Base-by-base conservation (phyloP, 768 basidiomycete species). In the Sarcomyxa edulis region DNA sequence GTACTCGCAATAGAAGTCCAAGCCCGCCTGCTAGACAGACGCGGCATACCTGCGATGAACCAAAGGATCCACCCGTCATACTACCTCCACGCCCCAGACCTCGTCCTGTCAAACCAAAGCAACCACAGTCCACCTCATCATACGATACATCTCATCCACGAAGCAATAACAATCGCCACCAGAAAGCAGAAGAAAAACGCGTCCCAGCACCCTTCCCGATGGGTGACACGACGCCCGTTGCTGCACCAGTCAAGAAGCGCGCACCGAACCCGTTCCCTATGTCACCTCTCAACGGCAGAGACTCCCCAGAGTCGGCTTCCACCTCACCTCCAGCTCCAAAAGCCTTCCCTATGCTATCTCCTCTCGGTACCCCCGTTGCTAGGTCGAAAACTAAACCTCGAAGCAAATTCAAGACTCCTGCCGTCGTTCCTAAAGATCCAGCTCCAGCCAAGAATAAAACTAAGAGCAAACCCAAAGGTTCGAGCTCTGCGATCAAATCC, bases 301-400 rank as follows among this genome's bases (percentile, higher is more conserved):
- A 42, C 10, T 21, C 43, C 18, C 31, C 21, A 27, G 45, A 32
- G 18, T 27, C 39, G 35, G 32, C 28, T 6, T 27, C 35, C 10
- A 36, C 29, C 1, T 45, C 32, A 32, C 39, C 36, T 32, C 35
- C 36, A n/a, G 24, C 15, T 10, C 43, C 43, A 6, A 35, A 32
- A 6, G 44, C 35, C 7, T 54, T 54, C 23, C 54, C 54, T 9
- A 48, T 47, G 44, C 16, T 45, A 18, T 43, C 47, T 24, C 46
- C 50, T 6, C 34, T 40, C 25, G 28, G 37, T 14, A 31, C 38
- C 8, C 38, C 29, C 28, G 21, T 19, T 16, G 7, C 35, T 24
- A 25, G 23, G 12, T 21, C 12, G 15, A 22, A 14, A n/a, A 15
- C 21, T 35, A 12, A 5, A 14, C n/a, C 7, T 14, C 20, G n/a